phyloP scores from a whole-genome alignment of 1,284 basidiomycete genomes.

The Tausonia pullulans region DNA sequence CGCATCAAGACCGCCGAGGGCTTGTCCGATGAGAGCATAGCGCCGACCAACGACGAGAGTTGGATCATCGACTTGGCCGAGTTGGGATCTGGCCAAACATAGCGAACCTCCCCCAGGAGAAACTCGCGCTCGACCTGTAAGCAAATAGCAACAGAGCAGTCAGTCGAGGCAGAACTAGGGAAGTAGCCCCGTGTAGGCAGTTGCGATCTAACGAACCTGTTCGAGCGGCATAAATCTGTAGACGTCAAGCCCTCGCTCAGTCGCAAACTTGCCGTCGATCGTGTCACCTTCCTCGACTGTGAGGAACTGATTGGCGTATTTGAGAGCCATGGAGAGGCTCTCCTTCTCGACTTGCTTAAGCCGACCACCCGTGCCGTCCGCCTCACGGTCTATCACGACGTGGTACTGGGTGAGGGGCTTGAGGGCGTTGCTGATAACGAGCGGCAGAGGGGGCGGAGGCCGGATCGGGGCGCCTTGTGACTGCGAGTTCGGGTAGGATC shows the following conservation, averaged over 20 bases:
- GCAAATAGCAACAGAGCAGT: slow-evolving; percentile 3
- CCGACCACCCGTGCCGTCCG: neutral
- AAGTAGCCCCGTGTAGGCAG: no score
- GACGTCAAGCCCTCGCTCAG: slow-evolving; percentile 74
- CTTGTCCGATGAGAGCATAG: slow-evolving; percentile 45
- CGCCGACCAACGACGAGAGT: slow-evolving; percentile 73
- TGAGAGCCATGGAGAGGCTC: slow-evolving; percentile 66
- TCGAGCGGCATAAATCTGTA: slow-evolving; percentile 64
- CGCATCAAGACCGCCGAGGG: slow-evolving; percentile 63
- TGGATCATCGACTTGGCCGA: slow-evolving; percentile 64
- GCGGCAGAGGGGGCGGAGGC: neutral
- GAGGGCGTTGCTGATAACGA: slow-evolving; percentile 4
- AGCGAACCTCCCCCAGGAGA: slow-evolving; percentile 75
- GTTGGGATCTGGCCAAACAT: slow-evolving; percentile 66
- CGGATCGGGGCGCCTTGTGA: neutral
- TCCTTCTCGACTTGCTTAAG: slow-evolving; percentile 12
- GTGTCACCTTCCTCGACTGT: slow-evolving; percentile 49
- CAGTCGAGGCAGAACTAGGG: neutral
- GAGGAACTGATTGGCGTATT: slow-evolving; percentile 81
- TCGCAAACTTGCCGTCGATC: slow-evolving; percentile 44
- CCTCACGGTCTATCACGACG: slow-evolving; percentile 2
- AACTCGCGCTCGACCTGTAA: slow-evolving; percentile 64
- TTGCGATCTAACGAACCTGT: slow-evolving; percentile 41
- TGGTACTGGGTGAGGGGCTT: slow-evolving; percentile 6
- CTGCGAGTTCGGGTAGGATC: neutral